Evolutionary conservation across 495 filamentous ascomycete species (phyloP).

Genomic region (Tuber aestivum): DNA sequence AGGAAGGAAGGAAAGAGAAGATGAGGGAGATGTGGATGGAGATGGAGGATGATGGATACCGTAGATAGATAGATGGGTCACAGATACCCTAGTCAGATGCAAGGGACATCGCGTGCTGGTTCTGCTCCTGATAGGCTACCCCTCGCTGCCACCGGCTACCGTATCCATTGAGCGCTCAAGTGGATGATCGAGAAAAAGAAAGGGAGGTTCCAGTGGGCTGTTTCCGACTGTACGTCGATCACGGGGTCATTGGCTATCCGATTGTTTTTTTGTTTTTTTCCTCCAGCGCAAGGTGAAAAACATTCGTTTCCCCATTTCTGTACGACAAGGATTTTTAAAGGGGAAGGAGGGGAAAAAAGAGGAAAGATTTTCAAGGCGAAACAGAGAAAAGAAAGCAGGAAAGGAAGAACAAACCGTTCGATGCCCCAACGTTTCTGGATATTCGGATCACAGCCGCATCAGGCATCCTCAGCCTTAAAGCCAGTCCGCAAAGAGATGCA

Average conservation of each 20-base stretch:
- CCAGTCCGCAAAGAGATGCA: not conserved
- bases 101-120: constrained; percentile 6
- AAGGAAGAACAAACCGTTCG: not conserved
- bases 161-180: not conserved
- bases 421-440: not conserved
- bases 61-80: not conserved
- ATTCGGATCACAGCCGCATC: not conserved
- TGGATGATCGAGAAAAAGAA: not conserved
- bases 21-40: not conserved
- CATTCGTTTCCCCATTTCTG: not conserved
- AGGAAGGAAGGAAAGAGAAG: not conserved
- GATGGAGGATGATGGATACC: no score
- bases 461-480: not conserved
- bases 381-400: not conserved
- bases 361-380: no score
- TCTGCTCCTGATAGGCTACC: not conserved
- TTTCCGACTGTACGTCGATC: constrained; percentile 19
- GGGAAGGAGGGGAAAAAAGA: not conserved
- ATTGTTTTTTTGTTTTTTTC: not conserved
- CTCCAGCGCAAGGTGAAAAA: not conserved
- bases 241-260: constrained; percentile 12
- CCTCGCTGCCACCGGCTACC: not conserved
- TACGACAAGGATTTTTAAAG: not conserved
- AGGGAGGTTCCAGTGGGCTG: not conserved
- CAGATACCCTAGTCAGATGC: not conserved